Percentiles rank a stretch among this genome's conserved stretches.
Evolutionary conservation across 2,329 filamentous ascomycete genomes (phyloP).

Genomic region (Fusarium kyushuense): DNA sequence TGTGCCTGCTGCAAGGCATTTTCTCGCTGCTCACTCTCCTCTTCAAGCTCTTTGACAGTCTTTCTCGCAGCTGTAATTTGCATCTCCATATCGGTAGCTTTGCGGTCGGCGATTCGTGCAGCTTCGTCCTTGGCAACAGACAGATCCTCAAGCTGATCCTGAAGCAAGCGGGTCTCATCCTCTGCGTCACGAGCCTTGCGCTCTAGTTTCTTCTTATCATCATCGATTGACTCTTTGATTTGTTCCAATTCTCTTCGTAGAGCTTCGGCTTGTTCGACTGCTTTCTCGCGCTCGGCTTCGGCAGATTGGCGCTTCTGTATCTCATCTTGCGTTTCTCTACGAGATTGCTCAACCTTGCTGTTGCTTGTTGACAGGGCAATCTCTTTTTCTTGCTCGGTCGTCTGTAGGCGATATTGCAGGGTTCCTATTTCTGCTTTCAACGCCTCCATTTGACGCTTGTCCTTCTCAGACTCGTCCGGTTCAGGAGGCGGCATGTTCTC

Average conservation of each 20-base stretch:
- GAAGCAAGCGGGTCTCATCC: slow-evolving; percentile 78
- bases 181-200: slow-evolving; percentile 76
- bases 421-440: slow-evolving; percentile 91
- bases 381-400: slow-evolving; percentile 87
- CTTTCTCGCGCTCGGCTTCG: slow-evolving; percentile 66
- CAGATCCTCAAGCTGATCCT: slow-evolving; percentile 85
- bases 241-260: slow-evolving; percentile 65
- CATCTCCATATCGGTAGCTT: slow-evolving; percentile 65
- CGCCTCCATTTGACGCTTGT: slow-evolving; percentile 74
- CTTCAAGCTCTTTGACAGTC: slow-evolving; percentile 68
- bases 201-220: slow-evolving; percentile 74
- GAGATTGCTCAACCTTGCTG: slow-evolving; percentile 83
- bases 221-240: slow-evolving; percentile 62
- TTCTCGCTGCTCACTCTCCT: slow-evolving; percentile 68
- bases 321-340: slow-evolving; percentile 86
- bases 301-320: slow-evolving; percentile 74
- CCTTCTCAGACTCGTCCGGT: slow-evolving; percentile 69
- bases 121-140: slow-evolving; percentile 74
- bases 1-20: slow-evolving; percentile 71
- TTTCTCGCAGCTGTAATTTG: slow-evolving; percentile 62
- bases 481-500: slow-evolving; percentile 71
- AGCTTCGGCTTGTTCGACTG: slow-evolving; percentile 62
- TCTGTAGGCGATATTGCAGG: slow-evolving; percentile 87
- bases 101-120: slow-evolving; percentile 70
- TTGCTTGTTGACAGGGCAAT: slow-evolving; percentile 82